Evolutionary conservation across 345 rosid genomes (phyloP).

Genomic region (Balakata baccata): DNA sequence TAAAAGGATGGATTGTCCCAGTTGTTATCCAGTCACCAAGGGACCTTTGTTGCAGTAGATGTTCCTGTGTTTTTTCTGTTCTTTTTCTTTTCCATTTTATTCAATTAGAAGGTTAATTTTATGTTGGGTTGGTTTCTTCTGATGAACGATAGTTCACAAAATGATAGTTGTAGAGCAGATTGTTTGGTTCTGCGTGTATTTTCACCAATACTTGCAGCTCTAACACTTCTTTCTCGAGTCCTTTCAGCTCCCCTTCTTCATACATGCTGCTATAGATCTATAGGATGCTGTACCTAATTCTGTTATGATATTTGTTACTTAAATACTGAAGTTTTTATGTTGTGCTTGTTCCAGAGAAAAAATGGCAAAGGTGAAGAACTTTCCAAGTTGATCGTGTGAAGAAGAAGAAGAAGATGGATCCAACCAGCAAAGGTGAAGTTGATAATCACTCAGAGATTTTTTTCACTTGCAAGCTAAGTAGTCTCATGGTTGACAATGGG

Average conservation of each 20-base stretch:
- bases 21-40: not conserved
- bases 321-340: not conserved
- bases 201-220: too few species aligned
- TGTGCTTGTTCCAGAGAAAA: conserved; percentile 59
- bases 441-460: conserved; percentile 18
- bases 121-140: too few species aligned
- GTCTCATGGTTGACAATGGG: not conserved
- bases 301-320: not conserved
- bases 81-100: not conserved
- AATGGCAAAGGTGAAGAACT: conserved; percentile 74
- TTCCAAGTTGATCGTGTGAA: not conserved
- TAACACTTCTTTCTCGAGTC: too few species aligned
- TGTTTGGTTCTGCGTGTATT: too few species aligned
- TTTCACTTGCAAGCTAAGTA: not conserved
- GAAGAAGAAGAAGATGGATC: not conserved
- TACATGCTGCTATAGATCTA: not conserved
- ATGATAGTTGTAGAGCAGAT: too few species aligned
- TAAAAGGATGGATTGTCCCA: not conserved
- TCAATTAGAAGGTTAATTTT: not conserved
- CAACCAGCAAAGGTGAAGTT: conserved; percentile 10
- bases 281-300: not conserved
- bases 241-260: too few species aligned
- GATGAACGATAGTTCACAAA: too few species aligned
- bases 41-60: not conserved
- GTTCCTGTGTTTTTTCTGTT: not conserved